Evolutionary conservation across 1,284 basidiomycete species (phyloP).

Genomic region (Earliella scabrosa): DNA sequence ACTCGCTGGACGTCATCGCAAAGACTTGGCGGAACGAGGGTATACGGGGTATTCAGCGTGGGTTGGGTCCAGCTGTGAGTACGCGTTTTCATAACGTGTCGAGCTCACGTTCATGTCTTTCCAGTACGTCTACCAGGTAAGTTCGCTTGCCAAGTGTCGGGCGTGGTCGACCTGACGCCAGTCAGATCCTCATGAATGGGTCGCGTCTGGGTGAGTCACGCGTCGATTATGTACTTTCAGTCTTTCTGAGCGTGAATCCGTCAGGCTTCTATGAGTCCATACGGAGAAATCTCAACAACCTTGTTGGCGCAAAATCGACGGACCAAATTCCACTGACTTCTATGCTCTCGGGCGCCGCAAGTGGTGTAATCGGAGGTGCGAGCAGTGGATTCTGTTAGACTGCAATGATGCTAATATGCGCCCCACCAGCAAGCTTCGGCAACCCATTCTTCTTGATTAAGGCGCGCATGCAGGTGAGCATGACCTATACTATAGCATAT

Average conservation of each 20-base stretch:
- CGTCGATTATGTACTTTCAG: background rate
- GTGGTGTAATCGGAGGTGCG: constrained; percentile 89
- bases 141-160: too few species aligned
- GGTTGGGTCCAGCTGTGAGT: constrained; percentile 87
- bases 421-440: constrained; percentile 55
- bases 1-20: constrained; percentile 82
- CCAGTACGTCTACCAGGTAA: too few species aligned
- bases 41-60: constrained; percentile 88
- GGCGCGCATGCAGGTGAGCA: constrained; percentile 89
- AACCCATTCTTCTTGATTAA: constrained; percentile 97
- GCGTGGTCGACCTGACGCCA: background rate
- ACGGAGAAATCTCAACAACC: constrained; percentile 70
- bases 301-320: constrained; percentile 65
- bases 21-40: constrained; percentile 96
- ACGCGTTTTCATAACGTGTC: background rate
- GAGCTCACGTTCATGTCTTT: constrained; percentile 59
- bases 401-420: background rate
- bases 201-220: constrained; percentile 79
- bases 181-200: constrained; percentile 90
- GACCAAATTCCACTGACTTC: constrained; percentile 78
- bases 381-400: too few species aligned
- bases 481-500: background rate
- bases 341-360: constrained; percentile 84
- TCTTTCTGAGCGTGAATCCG: constrained; percentile 3
- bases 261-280: constrained; percentile 94